phyloP scores from a whole-genome alignment of 352 stramenopile species.

The Phytopythium mirpurense region DNA sequence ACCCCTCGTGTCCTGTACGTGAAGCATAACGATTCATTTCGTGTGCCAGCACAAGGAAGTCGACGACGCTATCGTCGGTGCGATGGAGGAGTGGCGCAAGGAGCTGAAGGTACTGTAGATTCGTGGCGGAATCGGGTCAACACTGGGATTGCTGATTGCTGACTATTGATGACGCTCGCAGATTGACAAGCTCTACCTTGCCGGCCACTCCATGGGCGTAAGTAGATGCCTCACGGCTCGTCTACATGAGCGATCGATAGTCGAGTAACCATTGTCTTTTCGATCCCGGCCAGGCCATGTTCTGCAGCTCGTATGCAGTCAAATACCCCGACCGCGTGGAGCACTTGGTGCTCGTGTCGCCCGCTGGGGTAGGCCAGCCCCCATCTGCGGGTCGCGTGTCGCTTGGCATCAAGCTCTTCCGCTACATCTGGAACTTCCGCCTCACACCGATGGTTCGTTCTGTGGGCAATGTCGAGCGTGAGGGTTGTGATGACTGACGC shows the following conservation, averaged over 20 bases:
- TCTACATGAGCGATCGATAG: no score
- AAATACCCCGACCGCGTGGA: slow-evolving; percentile 37
- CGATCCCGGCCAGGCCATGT: slow-evolving; percentile 53
- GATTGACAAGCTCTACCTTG: slow-evolving; percentile 58
- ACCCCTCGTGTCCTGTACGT: no score
- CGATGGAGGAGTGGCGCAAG: slow-evolving; percentile 58
- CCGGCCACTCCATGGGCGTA: slow-evolving; percentile 63
- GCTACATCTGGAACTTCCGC: slow-evolving; percentile 41
- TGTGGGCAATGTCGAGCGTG: no score
- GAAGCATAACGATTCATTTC: no score
- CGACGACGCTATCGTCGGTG: slow-evolving; percentile 52
- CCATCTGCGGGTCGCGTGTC: slow-evolving; percentile 22
- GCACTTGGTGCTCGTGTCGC: slow-evolving; percentile 58
- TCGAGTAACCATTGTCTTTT: no score
- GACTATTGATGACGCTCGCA: slow-evolving; percentile 6
- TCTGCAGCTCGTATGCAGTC: slow-evolving; percentile 45
- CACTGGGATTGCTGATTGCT: no score
- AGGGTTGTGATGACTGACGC: no score
- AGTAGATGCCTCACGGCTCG: no score
- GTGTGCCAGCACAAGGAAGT: slow-evolving; percentile 42
- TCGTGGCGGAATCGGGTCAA: not conserved
- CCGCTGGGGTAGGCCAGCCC: slow-evolving; percentile 45
- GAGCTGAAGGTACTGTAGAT: slow-evolving; percentile 27
- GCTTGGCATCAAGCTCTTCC: slow-evolving; percentile 37
- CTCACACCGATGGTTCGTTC: slow-evolving; percentile 45